phyloP scores from a whole-genome alignment of 2,329 filamentous ascomycete species.

The Macrophomina phaseolina region DNA sequence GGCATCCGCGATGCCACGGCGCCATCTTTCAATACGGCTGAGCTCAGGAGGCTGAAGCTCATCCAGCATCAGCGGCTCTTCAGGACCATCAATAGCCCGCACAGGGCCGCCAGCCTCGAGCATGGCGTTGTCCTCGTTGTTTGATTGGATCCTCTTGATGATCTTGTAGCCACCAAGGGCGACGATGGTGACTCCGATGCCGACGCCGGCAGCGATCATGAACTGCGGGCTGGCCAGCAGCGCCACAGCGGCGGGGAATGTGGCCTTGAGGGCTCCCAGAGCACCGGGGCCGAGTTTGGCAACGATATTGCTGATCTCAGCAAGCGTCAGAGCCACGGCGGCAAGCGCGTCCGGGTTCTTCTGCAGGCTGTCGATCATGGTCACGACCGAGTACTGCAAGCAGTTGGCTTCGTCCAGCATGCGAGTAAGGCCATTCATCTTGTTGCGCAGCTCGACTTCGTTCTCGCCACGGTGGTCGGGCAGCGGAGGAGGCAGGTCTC shows the following conservation, averaged over 20 bases:
- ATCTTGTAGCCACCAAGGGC: slow-evolving; percentile 98
- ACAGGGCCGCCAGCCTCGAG: slow-evolving; percentile 31
- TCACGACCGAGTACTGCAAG: slow-evolving; percentile 79
- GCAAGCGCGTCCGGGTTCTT: slow-evolving; percentile 90
- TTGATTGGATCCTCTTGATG: slow-evolving; percentile 77
- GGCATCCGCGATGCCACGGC: slow-evolving; percentile 66
- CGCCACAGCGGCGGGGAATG: slow-evolving; percentile 84
- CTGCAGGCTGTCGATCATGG: slow-evolving; percentile 81
- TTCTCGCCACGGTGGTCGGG: slow-evolving; percentile 46
- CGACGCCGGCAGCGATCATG: slow-evolving; percentile 86
- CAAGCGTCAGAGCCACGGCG: slow-evolving; percentile 88
- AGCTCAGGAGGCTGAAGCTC: slow-evolving; percentile 63
- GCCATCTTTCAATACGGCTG: slow-evolving; percentile 67
- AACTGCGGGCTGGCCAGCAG: slow-evolving; percentile 91
- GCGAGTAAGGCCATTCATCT: slow-evolving; percentile 76
- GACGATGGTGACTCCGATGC: slow-evolving; percentile 91
- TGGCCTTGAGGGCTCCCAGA: slow-evolving; percentile 74
- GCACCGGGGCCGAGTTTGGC: slow-evolving; percentile 85
- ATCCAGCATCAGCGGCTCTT: slow-evolving; percentile 51
- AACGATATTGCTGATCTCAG: slow-evolving; percentile 83
- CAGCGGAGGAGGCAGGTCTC: slow-evolving; percentile 76
- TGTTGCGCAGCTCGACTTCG: slow-evolving; percentile 66
- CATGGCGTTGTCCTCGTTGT: slow-evolving; percentile 44
- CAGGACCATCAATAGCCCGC: slow-evolving; percentile 32
- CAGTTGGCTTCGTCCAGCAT: slow-evolving; percentile 88